Base-by-base conservation (phyloP, 176 grass and related monocot species). In the Melocanna baccifera region DNA sequence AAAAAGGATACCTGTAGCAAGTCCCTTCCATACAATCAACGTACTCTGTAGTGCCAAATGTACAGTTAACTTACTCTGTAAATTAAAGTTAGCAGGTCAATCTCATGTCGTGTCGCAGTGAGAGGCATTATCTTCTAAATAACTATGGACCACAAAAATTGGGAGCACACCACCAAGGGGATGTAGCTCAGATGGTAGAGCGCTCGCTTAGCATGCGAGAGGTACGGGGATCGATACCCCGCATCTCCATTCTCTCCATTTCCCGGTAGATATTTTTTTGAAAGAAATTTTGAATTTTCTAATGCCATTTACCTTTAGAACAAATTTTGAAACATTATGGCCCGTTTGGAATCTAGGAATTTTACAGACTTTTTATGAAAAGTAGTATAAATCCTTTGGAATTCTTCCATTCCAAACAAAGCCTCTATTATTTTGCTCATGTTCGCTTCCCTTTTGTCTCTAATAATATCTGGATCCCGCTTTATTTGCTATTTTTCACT, bases 171-270 rank as follows among this genome's bases (percentile, higher is more conserved):
- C 4, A 25, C 9, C 0, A 53, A 11, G 94, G 91, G 91, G 89
- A 95, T 95, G 92, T 93, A 95, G 95, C 92, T 98, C 91, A 98
- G 91, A 98, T 95, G 96, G 91, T 95, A 93, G 89, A 95, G 91
- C 87, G 89, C 91, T 93, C 89, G 93, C 96, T 98, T 98, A 90
- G 92, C 92, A 98, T 98, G 96, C 89, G 87, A 98, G 96, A 98
- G 91, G 96, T 78, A 95, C 83, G 92, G 91, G 93, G 93, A 98
- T 93, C 87, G 91, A 95, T 98, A 92, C 89, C 89, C 93, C 72
- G 89, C 91, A 92, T 98, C 96, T 98, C 89, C 87, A 98, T 34
- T 1, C n/a, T n/a, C n/a, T n/a, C n/a, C n/a, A n/a, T n/a, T n/a
- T n/a, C n/a, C n/a, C n/a, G n/a, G n/a, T n/a, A n/a, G n/a, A n/a